Conservation (phyloP, 345 rosid genomes). For the Citrus cavaleriei region DNA sequence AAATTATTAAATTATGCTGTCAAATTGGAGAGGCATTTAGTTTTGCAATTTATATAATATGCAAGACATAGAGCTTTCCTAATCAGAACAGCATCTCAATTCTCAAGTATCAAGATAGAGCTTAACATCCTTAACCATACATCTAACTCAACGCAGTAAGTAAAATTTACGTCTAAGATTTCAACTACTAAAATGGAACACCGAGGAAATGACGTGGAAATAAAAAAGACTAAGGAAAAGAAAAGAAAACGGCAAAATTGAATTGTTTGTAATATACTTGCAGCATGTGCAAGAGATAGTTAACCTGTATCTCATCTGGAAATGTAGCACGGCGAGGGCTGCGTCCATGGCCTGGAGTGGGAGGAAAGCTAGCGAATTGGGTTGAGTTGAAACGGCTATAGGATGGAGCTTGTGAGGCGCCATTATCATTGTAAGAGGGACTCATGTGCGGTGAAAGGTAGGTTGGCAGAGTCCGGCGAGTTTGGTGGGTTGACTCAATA, state of each 20-base stretch:
- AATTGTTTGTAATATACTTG: too few species aligned
- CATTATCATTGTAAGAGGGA: neutral
- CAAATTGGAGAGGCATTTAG: neutral
- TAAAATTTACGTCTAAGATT: too few species aligned
- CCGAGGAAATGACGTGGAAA: neutral
- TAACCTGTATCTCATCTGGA: constrained; percentile 52
- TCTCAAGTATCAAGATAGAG: neutral
- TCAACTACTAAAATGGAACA: neutral
- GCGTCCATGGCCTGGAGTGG: constrained; percentile 13
- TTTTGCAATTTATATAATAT: neutral
- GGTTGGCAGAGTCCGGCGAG: constrained; percentile 1
- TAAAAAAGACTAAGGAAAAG: neutral
- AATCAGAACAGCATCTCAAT: neutral
- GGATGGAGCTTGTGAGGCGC: neutral
- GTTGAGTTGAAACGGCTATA: neutral
- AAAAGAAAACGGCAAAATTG: too few species aligned
- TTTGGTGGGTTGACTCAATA: constrained; percentile 13
- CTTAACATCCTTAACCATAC: neutral
- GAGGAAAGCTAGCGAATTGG: neutral
- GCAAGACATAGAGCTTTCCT: neutral
- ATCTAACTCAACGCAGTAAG: too few species aligned
- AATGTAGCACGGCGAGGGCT: constrained; percentile 40
- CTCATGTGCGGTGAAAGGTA: constrained; percentile 39
- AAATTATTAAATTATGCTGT: neutral
- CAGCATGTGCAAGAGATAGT: neutral